Percentiles rank a stretch among this genome's conserved stretches.
Evolutionary conservation across 2,329 filamentous ascomycete genomes (phyloP).

Genomic region (Magnaporthiopsis poae): DNA sequence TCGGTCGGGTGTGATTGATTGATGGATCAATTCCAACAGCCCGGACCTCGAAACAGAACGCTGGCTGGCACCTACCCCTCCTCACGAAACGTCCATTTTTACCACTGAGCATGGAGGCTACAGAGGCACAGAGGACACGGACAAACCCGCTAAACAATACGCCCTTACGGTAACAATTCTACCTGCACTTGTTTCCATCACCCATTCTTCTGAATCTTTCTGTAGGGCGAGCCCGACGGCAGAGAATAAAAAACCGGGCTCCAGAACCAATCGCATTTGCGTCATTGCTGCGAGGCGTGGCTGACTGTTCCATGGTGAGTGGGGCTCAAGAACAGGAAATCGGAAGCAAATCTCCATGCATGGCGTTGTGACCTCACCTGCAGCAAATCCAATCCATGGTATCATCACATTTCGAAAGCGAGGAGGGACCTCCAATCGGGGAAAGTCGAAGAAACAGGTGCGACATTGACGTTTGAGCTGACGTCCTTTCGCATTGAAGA

Average conservation of each 20-base stretch:
- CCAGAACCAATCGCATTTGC: background rate
- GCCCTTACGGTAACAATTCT: no score
- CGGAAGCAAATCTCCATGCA: background rate
- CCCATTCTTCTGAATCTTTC: background rate
- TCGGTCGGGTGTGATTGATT: background rate
- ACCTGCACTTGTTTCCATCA: no score
- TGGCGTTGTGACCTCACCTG: background rate
- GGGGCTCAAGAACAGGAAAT: background rate
- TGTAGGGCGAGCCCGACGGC: background rate
- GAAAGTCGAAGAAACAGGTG: no score
- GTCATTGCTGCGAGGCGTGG: background rate
- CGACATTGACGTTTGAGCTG: background rate
- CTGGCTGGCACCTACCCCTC: no score
- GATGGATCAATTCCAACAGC: no score
- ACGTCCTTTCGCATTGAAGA: background rate
- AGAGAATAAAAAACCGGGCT: background rate
- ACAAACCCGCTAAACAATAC: no score
- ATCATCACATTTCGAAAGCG: background rate
- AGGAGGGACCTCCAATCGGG: background rate
- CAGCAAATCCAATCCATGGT: background rate
- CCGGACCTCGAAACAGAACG: no score
- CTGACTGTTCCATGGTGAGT: background rate
- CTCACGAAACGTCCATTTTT: no score
- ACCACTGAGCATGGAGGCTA: no score
- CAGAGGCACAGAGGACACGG: no score